phyloP scores from a whole-genome alignment of 176 grass and related monocot species.

The Oryza meyeriana region DNA sequence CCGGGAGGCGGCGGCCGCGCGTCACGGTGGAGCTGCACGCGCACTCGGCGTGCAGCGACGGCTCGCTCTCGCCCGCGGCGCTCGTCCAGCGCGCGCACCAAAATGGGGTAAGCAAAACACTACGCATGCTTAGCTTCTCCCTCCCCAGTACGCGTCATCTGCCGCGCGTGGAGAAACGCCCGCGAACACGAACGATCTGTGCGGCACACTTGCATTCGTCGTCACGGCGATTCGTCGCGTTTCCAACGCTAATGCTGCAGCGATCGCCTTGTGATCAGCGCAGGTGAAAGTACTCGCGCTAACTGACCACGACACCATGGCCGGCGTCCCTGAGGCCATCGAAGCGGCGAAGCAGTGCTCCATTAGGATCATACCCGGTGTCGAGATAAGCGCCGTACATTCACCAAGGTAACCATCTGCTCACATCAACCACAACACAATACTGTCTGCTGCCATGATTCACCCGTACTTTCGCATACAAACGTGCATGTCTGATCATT shows the following conservation, averaged over 20 bases:
- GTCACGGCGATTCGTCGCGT: not conserved
- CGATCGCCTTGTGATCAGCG: constrained; percentile 21
- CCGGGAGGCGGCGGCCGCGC: constrained; percentile 3
- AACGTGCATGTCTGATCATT: not conserved
- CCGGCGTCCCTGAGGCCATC: constrained; percentile 56
- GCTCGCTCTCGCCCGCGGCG: constrained; percentile 64
- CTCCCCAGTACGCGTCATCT: too few species aligned
- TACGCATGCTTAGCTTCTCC: too few species aligned
- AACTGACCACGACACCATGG: constrained; percentile 86
- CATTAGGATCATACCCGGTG: constrained; percentile 73
- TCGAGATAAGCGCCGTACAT: constrained; percentile 67
- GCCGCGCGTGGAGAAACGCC: too few species aligned
- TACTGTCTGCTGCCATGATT: not conserved
- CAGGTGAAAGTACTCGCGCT: constrained; percentile 85
- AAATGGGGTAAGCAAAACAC: constrained; percentile 50
- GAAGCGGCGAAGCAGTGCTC: constrained; percentile 43
- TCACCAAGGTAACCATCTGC: constrained; percentile 62
- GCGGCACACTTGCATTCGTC: not conserved
- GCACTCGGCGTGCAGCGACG: constrained; percentile 66
- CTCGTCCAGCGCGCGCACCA: constrained; percentile 65
- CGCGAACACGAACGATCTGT: not conserved
- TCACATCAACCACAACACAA: too few species aligned
- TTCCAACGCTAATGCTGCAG: not conserved
- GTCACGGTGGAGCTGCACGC: constrained; percentile 72
- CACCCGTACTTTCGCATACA: not conserved